Base-by-base conservation (phyloP, 768 basidiomycete genomes). In the Tulasnella sp. region DNA sequence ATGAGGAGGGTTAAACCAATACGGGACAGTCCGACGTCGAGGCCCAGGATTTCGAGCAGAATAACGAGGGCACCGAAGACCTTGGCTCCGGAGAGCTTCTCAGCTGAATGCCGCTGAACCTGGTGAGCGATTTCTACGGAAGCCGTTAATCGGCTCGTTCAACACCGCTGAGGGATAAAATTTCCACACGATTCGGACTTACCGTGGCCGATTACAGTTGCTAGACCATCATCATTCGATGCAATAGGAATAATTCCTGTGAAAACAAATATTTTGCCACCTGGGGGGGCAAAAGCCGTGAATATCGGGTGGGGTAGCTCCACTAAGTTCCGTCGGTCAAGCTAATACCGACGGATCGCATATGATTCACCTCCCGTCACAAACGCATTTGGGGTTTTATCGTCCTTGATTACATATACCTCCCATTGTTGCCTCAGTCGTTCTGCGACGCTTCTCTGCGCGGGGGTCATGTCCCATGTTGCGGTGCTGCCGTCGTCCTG, bases 161-260 rank as follows among this genome's bases (percentile, higher is more conserved):
- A 40, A 64, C 58, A 7, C 9, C 29, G 29, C 58, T 29, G 9
- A 34, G 29, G 58, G 31, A 25, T 11, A 12, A 78, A 7, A 78
- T 42, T 15, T 22, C 14, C 38, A 75, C 36, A 14, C 9, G 69
- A 64, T 31, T 19, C 5, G 1, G 19, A 80, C 87, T 3, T 74
- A 92, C 94, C 94, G 82, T 97, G 96, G 0, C 92, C 89, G 2
- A 98, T 83, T 1, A 97, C 91, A 22, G 91, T 90, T 0, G 96
- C 93, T 0, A 98, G 84, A 0, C 93, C 94, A 79, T 91, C 87
- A 79, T 95, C 93, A 78, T 94, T 90, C 77, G 84, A 85, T 67
- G 90, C 90, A 7, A 96, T 83, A 0, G 92, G 93, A 3, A 97
- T 82, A 42, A 97, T 93, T 0, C 96, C 96, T 0, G 94, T 95